Conservation (phyloP, 2,329 filamentous ascomycete genomes). For the Trichophyton rubrum region DNA sequence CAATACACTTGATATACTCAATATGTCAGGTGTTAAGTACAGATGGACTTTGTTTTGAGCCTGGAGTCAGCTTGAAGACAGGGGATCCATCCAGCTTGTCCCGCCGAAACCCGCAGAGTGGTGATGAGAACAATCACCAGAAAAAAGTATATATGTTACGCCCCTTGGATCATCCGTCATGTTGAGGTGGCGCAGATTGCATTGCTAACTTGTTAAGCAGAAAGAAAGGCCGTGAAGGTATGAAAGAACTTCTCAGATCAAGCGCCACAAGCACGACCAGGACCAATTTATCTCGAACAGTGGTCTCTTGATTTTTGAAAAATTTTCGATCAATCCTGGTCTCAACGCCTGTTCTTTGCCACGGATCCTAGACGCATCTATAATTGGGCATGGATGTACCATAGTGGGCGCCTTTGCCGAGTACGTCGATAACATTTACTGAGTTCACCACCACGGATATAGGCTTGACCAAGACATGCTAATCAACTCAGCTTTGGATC, state of each 20-base stretch:
- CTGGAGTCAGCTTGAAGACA: not conserved
- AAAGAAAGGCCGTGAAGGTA: not conserved
- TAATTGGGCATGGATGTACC: not conserved
- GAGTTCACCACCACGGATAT: not conserved
- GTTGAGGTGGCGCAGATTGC: not conserved
- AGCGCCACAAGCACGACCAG: not conserved
- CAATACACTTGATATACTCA: too few relatives aligned
- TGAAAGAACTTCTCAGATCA: not conserved
- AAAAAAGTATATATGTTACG: not conserved
- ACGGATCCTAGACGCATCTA: not conserved
- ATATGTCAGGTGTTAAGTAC: too few relatives aligned
- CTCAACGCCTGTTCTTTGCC: not conserved
- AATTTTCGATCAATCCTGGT: not conserved
- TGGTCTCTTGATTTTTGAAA: not conserved
- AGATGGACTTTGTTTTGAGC: not conserved
- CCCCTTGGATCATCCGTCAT: not conserved
- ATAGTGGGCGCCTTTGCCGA: not conserved
- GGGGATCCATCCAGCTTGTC: not conserved
- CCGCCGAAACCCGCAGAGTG: not conserved
- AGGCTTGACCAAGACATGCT: not conserved
- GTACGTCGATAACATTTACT: not conserved
- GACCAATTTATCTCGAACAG: not conserved
- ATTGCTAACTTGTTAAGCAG: not conserved
- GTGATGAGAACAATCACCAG: not conserved
- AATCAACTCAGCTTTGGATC: not conserved